Conservation (phyloP, 768 basidiomycete genomes). For the Suillus paluster region DNA sequence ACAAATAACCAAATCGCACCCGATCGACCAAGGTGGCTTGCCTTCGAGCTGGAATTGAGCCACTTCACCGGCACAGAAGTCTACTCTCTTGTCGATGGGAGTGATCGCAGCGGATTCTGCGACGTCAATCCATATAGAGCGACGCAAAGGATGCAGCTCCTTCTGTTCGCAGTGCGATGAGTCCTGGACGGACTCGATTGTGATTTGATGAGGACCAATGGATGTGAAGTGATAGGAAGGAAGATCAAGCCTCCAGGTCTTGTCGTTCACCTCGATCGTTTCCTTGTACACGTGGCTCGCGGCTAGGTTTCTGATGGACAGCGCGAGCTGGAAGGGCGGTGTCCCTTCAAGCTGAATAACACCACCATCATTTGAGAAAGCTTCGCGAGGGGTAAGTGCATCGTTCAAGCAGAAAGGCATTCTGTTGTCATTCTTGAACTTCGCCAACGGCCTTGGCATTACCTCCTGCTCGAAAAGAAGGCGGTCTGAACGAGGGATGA, state of each 20-base stretch:
- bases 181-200: constrained; percentile 79
- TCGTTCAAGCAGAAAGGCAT: constrained; percentile 81
- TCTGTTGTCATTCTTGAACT: constrained; percentile 69
- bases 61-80: constrained; percentile 90
- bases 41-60: constrained; percentile 94
- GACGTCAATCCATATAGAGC: constrained; percentile 87
- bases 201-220: constrained; percentile 81
- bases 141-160: constrained; percentile 59
- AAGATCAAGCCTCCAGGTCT: constrained; percentile 72
- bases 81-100: constrained; percentile 74
- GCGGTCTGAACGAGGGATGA: constrained; percentile 71
- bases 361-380: constrained; percentile 54
- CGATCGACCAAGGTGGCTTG: constrained; percentile 89
- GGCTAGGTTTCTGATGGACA: constrained; percentile 79
- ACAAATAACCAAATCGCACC: constrained; percentile 49
- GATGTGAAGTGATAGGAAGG: constrained; percentile 76
- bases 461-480: constrained; percentile 88
- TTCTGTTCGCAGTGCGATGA: constrained; percentile 82
- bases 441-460: constrained; percentile 76
- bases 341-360: constrained; percentile 76
- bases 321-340: constrained; percentile 80
- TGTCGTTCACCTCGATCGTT: constrained; percentile 53
- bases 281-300: constrained; percentile 65
- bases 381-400: constrained; percentile 57
- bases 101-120: constrained; percentile 94